Evolutionary conservation across 75 land plant species (phyloP).

Genomic region (Adiantum capillusveneris): DNA sequence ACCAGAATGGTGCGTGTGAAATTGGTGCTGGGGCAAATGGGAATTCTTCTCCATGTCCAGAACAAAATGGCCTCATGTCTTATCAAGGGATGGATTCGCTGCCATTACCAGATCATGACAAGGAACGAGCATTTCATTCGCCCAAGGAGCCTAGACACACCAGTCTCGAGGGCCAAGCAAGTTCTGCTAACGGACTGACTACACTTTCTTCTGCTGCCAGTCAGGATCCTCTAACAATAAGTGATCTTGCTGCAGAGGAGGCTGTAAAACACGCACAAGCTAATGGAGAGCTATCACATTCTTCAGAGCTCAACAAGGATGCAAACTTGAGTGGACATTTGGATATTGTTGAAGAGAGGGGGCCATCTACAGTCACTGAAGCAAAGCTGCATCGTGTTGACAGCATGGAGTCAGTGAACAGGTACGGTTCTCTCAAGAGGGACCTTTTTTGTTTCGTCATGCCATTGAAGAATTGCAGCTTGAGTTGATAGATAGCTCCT

Average conservation of each 20-base stretch:
- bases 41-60: not conserved
- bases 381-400: slow-evolving; percentile 41
- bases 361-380: slow-evolving; percentile 7
- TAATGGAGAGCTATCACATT: not conserved
- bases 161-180: too few species aligned
- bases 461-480: too few species aligned
- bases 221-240: not conserved
- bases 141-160: not conserved
- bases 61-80: not conserved
- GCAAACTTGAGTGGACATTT: not conserved
- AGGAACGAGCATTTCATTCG: not conserved
- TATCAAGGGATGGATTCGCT: not conserved
- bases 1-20: not conserved
- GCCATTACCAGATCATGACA: not conserved
- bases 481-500: too few species aligned
- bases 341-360: slow-evolving; percentile 25
- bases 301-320: not conserved
- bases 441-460: too few species aligned
- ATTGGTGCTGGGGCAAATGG: not conserved
- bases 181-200: not conserved
- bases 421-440: too few species aligned
- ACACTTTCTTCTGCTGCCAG: too few species aligned
- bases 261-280: not conserved
- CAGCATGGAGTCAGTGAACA: slow-evolving; percentile 75
- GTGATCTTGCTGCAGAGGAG: not conserved